Conservation (phyloP, 2,329 filamentous ascomycete species). For the Sporothrix brunneoviolacea region DNA sequence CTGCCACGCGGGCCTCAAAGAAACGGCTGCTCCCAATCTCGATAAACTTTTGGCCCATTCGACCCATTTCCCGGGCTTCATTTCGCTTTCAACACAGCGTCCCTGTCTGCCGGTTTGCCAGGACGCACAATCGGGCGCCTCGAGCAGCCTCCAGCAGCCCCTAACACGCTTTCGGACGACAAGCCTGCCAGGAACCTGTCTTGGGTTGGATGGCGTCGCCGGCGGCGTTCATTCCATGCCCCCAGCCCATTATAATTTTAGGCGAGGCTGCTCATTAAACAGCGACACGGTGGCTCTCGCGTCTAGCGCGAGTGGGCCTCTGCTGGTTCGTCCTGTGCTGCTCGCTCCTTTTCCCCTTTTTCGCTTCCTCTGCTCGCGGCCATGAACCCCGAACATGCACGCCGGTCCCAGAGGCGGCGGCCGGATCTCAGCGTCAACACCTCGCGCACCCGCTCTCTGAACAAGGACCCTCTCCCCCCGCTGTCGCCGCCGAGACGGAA, state of each 20-base stretch:
- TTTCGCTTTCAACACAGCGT: neutral
- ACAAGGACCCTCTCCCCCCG: conserved; percentile 22
- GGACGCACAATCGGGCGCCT: too few species aligned
- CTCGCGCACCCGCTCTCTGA: conserved; percentile 17
- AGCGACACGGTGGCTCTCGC: conserved; percentile 3
- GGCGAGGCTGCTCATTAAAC: conserved; percentile 12
- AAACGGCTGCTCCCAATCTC: conserved; percentile 7
- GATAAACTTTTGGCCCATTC: conserved; percentile 1
- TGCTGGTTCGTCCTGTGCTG: neutral
- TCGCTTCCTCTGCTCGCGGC: neutral
- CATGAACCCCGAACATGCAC: conserved; percentile 13
- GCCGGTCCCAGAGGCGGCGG: conserved; percentile 23
- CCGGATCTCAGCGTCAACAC: conserved; percentile 34
- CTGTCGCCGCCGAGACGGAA: conserved; percentile 24
- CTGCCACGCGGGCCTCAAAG: neutral
- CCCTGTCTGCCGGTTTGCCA: too few species aligned
- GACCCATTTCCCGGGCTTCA: neutral
- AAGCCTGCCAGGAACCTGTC: too few species aligned
- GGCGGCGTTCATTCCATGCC: neutral
- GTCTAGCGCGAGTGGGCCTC: conserved; percentile 10
- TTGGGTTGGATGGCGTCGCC: conserved; percentile 6
- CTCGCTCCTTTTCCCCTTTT: neutral
- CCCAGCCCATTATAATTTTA: conserved; percentile 2
- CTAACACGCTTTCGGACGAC: too few species aligned
- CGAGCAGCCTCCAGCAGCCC: too few species aligned